Evolutionary conservation across 805 yeast species (phyloP).

Genomic region (Brettanomyces anomalus): DNA sequence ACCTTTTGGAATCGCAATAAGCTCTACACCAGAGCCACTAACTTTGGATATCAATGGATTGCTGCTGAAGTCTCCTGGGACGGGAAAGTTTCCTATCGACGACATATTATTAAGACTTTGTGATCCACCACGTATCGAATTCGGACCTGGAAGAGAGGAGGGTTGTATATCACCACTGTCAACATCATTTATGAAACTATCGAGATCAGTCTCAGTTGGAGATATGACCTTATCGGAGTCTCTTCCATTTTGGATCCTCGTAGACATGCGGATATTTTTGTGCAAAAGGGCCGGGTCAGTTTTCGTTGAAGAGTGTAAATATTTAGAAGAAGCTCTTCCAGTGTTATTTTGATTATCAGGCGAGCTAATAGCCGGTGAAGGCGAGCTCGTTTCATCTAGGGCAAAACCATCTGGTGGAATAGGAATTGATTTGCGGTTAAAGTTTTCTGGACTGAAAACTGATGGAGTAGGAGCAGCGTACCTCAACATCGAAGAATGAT

Average conservation of each 20-base stretch:
- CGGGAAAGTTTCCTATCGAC: neutral
- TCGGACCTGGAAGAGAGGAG: neutral
- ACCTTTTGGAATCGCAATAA: slow-evolving; percentile 67
- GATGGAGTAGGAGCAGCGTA: slow-evolving; percentile 3
- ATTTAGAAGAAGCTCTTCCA: neutral
- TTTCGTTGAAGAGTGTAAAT: neutral
- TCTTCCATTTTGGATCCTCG: neutral
- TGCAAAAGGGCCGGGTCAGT: too few relatives aligned
- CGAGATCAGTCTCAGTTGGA: neutral
- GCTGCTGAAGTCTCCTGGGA: neutral
- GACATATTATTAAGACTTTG: neutral
- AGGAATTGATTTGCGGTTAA: neutral
- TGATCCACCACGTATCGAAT: neutral
- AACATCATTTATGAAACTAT: neutral
- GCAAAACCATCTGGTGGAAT: slow-evolving; percentile 1
- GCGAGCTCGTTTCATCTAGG: neutral
- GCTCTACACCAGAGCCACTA: slow-evolving; percentile 9
- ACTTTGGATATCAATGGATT: neutral
- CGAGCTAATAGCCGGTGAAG: neutral
- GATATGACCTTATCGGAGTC: neutral
- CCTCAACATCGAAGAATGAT: slow-evolving; percentile 3
- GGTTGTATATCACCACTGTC: neutral
- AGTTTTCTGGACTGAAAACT: neutral
- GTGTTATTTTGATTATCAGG: neutral
- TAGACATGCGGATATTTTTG: neutral